Evolutionary conservation across 352 stramenopile species (phyloP).

Genomic region (Halophytophthora batemanensis): DNA sequence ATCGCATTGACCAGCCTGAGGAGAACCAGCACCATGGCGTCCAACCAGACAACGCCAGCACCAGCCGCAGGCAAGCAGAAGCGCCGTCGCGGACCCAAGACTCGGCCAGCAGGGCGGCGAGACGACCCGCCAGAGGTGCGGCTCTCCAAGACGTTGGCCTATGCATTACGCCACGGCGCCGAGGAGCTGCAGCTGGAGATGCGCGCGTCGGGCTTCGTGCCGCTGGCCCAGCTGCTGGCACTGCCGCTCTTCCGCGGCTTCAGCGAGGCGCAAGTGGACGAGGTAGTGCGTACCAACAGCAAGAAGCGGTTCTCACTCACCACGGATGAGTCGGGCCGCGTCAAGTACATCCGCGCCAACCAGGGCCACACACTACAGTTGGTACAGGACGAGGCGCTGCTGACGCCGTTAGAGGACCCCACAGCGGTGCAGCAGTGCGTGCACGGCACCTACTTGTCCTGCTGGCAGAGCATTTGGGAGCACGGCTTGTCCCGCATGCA

Average conservation of each 20-base stretch:
- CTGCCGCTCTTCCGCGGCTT: constrained; percentile 53
- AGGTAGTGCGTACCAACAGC: constrained; percentile 57
- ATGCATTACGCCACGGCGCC: constrained; percentile 71
- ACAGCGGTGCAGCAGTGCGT: constrained; percentile 51
- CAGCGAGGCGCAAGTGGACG: constrained; percentile 55
- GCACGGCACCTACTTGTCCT: constrained; percentile 72
- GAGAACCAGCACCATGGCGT: constrained; percentile 8
- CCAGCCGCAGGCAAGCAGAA: constrained; percentile 5
- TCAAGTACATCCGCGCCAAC: constrained; percentile 76
- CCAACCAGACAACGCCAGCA: constrained; percentile 10
- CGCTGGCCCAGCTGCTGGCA: constrained; percentile 42
- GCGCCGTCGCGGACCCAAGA: constrained; percentile 13
- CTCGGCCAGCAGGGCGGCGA: constrained; percentile 23
- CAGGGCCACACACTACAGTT: constrained; percentile 71
- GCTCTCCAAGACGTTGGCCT: constrained; percentile 76
- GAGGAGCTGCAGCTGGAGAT: constrained; percentile 68
- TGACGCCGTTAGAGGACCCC: constrained; percentile 56
- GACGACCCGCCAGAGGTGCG: constrained; percentile 55
- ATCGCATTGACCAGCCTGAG: too few species aligned
- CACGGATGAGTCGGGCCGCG: constrained; percentile 32
- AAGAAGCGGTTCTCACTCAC: constrained; percentile 80
- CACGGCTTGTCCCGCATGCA: constrained; percentile 71
- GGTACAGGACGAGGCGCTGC: constrained; percentile 69
- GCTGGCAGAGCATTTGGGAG: constrained; percentile 64
- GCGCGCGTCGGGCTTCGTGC: constrained; percentile 64